These are phyloP conservation scores for Neonothopanus nambi DNA, from an alignment of 1,284 basidiomycete species.

Conservation along the genomic window DNA sequence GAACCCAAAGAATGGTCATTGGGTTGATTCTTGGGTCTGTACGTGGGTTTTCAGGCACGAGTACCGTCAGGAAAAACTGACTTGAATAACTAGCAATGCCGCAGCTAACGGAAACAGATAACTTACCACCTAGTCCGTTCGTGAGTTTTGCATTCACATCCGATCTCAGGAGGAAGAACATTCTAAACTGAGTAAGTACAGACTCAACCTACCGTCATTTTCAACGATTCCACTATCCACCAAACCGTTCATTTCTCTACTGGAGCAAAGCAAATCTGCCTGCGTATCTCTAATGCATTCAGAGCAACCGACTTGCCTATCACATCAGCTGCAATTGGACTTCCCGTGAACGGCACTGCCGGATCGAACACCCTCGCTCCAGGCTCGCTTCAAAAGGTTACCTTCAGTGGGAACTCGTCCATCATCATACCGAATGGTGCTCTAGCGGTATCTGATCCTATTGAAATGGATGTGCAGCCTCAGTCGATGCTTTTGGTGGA, in stretches of 20 bases:
- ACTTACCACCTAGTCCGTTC: too few species aligned
- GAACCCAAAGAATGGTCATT: slow-evolving; percentile 27
- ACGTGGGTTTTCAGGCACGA: too few species aligned
- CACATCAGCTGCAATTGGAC: slow-evolving; percentile 42
- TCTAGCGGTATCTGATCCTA: slow-evolving; percentile 45
- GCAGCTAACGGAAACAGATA: slow-evolving; percentile 42
- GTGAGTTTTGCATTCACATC: too few species aligned
- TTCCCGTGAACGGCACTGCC: slow-evolving; percentile 36
- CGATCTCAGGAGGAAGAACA: too few species aligned
- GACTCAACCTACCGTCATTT: too few species aligned
- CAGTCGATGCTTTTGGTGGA: slow-evolving; percentile 40
- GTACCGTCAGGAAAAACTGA: not conserved
- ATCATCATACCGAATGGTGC: slow-evolving; percentile 45
- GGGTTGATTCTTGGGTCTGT: slow-evolving; percentile 40
- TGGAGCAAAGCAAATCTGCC: too few species aligned
- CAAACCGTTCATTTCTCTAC: too few species aligned
- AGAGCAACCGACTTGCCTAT: too few species aligned
- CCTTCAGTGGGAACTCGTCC: slow-evolving; percentile 37
- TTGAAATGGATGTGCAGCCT: slow-evolving; percentile 37
- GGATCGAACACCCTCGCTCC: slow-evolving; percentile 37
- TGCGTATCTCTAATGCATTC: too few species aligned
- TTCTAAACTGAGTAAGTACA: too few species aligned
- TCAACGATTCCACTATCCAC: too few species aligned
- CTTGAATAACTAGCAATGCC: slow-evolving; percentile 38
- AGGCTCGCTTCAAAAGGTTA: slow-evolving; percentile 35